Evolutionary conservation across 2,329 filamentous ascomycete genomes (phyloP).

Genomic region (Fusarium sp.): DNA sequence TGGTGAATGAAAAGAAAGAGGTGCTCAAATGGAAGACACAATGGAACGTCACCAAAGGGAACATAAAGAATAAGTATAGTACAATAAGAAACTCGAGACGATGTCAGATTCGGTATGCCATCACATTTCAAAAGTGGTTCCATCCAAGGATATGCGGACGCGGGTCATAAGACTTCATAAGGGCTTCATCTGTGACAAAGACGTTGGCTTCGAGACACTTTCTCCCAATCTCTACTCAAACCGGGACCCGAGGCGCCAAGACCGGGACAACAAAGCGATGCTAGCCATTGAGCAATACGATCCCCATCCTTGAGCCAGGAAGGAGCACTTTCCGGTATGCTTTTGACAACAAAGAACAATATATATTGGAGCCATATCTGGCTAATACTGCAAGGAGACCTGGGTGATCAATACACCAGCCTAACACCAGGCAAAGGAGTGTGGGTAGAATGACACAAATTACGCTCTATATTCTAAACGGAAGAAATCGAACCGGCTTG

Average conservation of each 20-base stretch:
- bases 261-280: constrained; percentile 3
- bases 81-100: not conserved
- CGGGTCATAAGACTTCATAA: not conserved
- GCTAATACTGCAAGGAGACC: not conserved
- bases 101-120: not conserved
- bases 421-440: not conserved
- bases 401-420: not conserved
- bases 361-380: not conserved
- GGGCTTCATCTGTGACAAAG: not conserved
- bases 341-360: constrained; percentile 10
- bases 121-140: not conserved
- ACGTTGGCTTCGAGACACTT: not conserved
- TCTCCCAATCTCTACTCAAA: not conserved
- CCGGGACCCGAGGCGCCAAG: not conserved
- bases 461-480: not conserved
- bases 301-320: not conserved
- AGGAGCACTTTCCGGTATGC: not conserved
- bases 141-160: not conserved
- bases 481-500: not conserved
- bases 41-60: not conserved
- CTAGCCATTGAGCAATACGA: not conserved
- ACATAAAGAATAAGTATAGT: not conserved
- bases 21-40: not conserved
- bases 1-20: not conserved
- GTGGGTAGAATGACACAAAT: not conserved